phyloP scores from a whole-genome alignment of 805 yeast genomes.

The Scheffersomyces coipomensis region DNA sequence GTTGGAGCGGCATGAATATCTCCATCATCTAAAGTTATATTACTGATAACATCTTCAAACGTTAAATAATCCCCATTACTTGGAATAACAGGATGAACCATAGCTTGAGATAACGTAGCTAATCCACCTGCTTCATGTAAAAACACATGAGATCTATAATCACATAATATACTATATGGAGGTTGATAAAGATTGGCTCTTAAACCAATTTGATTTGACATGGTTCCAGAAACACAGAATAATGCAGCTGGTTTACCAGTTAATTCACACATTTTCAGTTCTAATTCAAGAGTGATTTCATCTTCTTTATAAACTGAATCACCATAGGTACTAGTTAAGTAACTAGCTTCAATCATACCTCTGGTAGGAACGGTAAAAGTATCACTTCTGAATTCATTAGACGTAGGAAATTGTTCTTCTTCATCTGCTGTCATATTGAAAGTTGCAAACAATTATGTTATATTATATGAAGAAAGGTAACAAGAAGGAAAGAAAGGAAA shows the following conservation, averaged over 20 bases:
- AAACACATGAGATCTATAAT: slow-evolving; percentile 34
- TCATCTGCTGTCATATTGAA: slow-evolving; percentile 14
- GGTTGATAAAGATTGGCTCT: slow-evolving; percentile 40
- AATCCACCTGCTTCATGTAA: slow-evolving; percentile 43
- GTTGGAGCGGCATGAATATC: slow-evolving; percentile 46
- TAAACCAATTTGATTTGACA: slow-evolving; percentile 41
- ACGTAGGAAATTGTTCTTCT: slow-evolving; percentile 19
- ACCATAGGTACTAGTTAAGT: slow-evolving; percentile 30
- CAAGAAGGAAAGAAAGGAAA: background rate
- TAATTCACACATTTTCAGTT: slow-evolving; percentile 29
- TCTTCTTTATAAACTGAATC: slow-evolving; percentile 46
- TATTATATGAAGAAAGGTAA: no score
- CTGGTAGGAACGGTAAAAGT: slow-evolving; percentile 88
- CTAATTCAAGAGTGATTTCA: slow-evolving; percentile 29
- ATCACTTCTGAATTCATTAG: slow-evolving; percentile 53
- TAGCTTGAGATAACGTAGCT: slow-evolving; percentile 42
- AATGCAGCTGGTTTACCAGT: slow-evolving; percentile 41
- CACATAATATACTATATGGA: slow-evolving; percentile 40
- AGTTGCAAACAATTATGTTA: no score
- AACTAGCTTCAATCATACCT: slow-evolving; percentile 59
- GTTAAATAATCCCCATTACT: slow-evolving; percentile 34
- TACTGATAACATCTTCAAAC: slow-evolving; percentile 33
- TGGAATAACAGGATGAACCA: slow-evolving; percentile 39
- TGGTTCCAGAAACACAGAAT: slow-evolving; percentile 42
- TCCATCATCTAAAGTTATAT: slow-evolving; percentile 41